Evolutionary conservation across 352 stramenopile genomes (phyloP).

Genomic region (Phytopythium cucurbitacearum): DNA sequence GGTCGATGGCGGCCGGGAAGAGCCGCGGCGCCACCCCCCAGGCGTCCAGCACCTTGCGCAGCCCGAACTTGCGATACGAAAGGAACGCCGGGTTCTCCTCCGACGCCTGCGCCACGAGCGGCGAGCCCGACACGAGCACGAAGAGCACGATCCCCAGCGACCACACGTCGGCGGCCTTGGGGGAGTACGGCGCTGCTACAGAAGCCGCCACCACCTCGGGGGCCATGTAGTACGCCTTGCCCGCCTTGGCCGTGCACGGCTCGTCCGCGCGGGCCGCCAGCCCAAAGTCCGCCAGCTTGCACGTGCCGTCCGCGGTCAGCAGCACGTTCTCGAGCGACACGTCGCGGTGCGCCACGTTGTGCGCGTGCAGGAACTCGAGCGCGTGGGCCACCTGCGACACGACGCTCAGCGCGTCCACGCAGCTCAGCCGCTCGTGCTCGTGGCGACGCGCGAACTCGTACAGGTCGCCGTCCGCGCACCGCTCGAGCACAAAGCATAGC

Average conservation of each 20-base stretch:
- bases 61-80: slow-evolving; percentile 9
- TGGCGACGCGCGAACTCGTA: slow-evolving; percentile 14
- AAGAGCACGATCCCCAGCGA: slow-evolving; percentile 52
- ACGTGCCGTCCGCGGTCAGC: slow-evolving; percentile 13
- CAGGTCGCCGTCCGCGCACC: slow-evolving; percentile 22
- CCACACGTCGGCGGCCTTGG: slow-evolving; percentile 43
- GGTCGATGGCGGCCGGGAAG: slow-evolving; percentile 9
- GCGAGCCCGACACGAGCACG: slow-evolving; percentile 38
- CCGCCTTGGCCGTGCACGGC: neutral
- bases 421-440: slow-evolving; percentile 9
- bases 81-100: slow-evolving; percentile 13
- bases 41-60: slow-evolving; percentile 18
- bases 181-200: slow-evolving; percentile 17
- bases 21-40: slow-evolving; percentile 22
- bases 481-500: slow-evolving; percentile 39
- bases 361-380: slow-evolving; percentile 2
- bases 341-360: neutral
- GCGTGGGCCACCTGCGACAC: slow-evolving; percentile 15
- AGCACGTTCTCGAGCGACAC: slow-evolving; percentile 12
- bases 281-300: slow-evolving; percentile 51
- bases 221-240: slow-evolving; percentile 31
- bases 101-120: slow-evolving; percentile 24
- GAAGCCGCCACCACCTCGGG: slow-evolving; percentile 27
- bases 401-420: slow-evolving; percentile 16
- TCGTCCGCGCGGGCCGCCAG: slow-evolving; percentile 17